phyloP scores from a whole-genome alignment of 352 stramenopile genomes.

The Phytophthora pluvialis region DNA sequence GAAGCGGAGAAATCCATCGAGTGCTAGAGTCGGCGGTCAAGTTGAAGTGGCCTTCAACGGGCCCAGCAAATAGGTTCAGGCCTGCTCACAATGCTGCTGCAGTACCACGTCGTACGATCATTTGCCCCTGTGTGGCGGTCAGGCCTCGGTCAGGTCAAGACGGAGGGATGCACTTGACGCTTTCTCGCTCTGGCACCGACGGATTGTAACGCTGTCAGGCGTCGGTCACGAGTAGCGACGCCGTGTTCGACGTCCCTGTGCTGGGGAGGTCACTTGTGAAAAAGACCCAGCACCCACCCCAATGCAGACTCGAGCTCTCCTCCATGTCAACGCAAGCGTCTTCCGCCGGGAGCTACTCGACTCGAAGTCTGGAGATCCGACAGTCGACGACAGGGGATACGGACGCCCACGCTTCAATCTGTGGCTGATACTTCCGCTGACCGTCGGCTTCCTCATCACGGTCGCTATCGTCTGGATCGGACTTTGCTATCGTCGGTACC shows the following conservation, averaged over 20 bases:
- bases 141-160: constrained; percentile 11
- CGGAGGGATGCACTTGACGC: constrained; percentile 13
- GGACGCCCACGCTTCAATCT: constrained; percentile 9
- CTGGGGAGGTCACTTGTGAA: constrained; percentile 18
- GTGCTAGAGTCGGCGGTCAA: not conserved
- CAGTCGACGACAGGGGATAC: not conserved
- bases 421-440: constrained; percentile 14
- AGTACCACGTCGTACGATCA: constrained; percentile 16
- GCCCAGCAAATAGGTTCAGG: constrained; percentile 3
- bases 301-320: constrained; percentile 5
- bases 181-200: constrained; percentile 1
- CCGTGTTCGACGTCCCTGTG: too few relatives aligned
- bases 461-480: constrained; percentile 10
- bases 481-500: constrained; percentile 18
- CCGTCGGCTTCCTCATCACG: constrained; percentile 3
- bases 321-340: not conserved
- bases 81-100: not conserved
- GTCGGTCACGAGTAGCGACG: not conserved
- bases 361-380: not conserved
- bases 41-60: not conserved
- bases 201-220: constrained; percentile 12
- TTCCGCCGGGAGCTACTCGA: not conserved
- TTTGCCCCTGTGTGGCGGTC: not conserved
- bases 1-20: not conserved
- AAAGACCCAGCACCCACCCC: not conserved